phyloP scores from a whole-genome alignment of 192 early-diverging fungal genomes.

The Coemansia guatemalensis region DNA sequence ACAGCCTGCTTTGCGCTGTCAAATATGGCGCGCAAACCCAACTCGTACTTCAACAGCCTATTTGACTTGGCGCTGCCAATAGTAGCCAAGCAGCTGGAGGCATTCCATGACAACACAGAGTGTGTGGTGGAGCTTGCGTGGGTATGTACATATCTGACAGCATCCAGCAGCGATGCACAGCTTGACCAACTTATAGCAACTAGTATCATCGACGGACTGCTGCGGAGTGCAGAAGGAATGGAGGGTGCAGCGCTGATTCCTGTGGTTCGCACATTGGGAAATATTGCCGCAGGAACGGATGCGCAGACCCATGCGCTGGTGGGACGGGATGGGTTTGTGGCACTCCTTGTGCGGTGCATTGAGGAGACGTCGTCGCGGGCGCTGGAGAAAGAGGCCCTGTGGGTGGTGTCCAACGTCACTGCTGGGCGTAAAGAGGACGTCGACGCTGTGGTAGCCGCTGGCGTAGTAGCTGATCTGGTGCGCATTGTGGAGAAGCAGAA shows the following conservation, averaged over 20 bases:
- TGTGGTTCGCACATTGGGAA: constrained; percentile 65
- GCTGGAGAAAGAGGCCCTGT: constrained; percentile 69
- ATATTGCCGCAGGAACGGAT: constrained; percentile 66
- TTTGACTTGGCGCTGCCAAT: constrained; percentile 53
- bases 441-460: constrained; percentile 56
- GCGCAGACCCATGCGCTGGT: constrained; percentile 56
- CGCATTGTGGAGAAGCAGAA: constrained; percentile 59
- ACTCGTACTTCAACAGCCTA: constrained; percentile 55
- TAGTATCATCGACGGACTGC: constrained; percentile 29
- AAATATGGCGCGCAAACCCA: constrained; percentile 66
- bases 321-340: constrained; percentile 53
- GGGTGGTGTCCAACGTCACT: constrained; percentile 71
- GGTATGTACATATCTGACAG: constrained; percentile 66
- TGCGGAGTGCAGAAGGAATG: constrained; percentile 26
- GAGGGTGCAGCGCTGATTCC: constrained; percentile 53
- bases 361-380: constrained; percentile 36
- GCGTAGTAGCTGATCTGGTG: constrained; percentile 56
- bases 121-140: constrained; percentile 66
- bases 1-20: constrained; percentile 73
- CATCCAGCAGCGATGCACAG: constrained; percentile 48
- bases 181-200: constrained; percentile 50
- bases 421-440: constrained; percentile 50
- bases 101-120: constrained; percentile 36
- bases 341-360: constrained; percentile 32
- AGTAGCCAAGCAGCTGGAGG: constrained; percentile 54